Base-by-base conservation (phyloP, 1,139 yeast species). In the Zygotorulaspora mrakii region DNA sequence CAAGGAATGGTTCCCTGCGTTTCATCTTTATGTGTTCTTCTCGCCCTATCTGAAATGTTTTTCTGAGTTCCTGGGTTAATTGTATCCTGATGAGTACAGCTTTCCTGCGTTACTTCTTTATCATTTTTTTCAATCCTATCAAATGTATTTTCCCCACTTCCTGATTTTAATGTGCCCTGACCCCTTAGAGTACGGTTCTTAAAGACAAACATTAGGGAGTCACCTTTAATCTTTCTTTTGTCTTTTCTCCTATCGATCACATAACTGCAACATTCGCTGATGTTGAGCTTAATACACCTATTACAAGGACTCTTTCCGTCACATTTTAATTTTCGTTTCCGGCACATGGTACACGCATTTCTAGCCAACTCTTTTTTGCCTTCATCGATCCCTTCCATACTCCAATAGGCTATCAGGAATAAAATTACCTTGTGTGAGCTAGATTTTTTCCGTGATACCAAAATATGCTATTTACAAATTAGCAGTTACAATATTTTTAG, bases 241-340 rank as follows among this genome's bases (percentile, higher is more conserved):
- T 24, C 27, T 6, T n/a, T 24, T n/a, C 27, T 24, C 13, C 27
- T 24, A 24, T 24, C 27, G 7, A 11, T n/a, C 6, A n/a, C 27
- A 11, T 24, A 24, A 24, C 7, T 32, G 12, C 35, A 32, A 14
- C 21, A 9, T 8, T 22, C 23, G 3, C 28, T 16, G 5, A 16
- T 22, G 7, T 32, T 13, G 16, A 32, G 17, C 27, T 22, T 32
- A 5, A 11, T 10, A 12, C 35, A 32, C 10, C 35, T 20, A 17
- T 14, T 13, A 21, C 35, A 32, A 16, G 35, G 35, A 4, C 9
- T 32, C 9, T 32, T 20, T 18, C 35, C 35, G 21, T 32, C 35
- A 22, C 35, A 32, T 13, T 32, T 32, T 28, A 32, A 10, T 13
- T 32, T 32, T 21, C 35, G 28, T 22, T 12, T 32, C 20, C 17